Base-by-base conservation (phyloP, 208 protist genomes). In the Leishmania tarentolae region DNA sequence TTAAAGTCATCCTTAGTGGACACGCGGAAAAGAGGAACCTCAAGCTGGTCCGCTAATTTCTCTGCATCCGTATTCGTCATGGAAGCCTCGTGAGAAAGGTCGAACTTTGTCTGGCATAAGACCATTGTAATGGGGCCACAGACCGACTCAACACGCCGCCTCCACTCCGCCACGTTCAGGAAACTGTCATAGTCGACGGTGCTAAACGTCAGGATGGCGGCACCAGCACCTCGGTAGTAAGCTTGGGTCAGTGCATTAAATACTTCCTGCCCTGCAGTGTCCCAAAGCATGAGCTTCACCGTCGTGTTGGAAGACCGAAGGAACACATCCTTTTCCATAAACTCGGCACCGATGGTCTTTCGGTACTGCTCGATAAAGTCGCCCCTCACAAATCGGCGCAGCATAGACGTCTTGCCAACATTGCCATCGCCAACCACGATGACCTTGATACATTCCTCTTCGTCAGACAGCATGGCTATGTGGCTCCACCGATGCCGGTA, bases 1-100 rank as follows among this genome's bases (percentile, higher is more conserved):
- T 99, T 98, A 82, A 98, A 97, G 86, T 98, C 90, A 75, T 99
- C 95, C 81, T 98, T 98, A 2, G 95, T 94, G 11, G 95, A 98
- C 1, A 94, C 93, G 70, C 96, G 93, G 82, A 97, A 98, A 77
- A 98, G 93, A 9, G 95, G 94, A 19, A 98, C 44, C 79, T 91
- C 85, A 19, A 99, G 88, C 70, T 88, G 77, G 65, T 83, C 87
- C 3, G 97, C 95, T 1, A 98, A 87, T 46, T 84, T 82, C 86
- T 98, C 96, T 7, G 95, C 93, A 87, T 99, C 96, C 69, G 94
- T 89, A 63, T 88, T 91, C 19, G 88, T 91, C n/a, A 97, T 87
- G 50, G 86, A 88, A 17, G 92, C 89, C 79, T 97, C 87, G 78
- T 98, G 87, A 35, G 94, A 90, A 35, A 99, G 91, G 79, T 99